Conservation (phyloP, 2,329 filamentous ascomycete genomes). For the Calonectria hawksworthii region DNA sequence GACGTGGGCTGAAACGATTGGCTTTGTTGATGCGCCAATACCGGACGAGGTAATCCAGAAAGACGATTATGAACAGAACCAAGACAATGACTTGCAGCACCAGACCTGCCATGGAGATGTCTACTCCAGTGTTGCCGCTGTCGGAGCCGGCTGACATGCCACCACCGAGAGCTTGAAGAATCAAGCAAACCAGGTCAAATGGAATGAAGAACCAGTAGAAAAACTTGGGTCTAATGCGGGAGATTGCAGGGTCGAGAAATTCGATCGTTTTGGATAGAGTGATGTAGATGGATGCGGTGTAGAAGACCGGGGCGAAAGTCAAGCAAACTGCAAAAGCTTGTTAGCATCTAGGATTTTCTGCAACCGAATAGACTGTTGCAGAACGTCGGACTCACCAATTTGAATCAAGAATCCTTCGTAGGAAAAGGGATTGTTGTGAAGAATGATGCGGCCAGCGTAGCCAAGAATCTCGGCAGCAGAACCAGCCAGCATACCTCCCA, state of each 20-base stretch:
- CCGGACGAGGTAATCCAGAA: slow-evolving; percentile 64
- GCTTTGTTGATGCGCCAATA: slow-evolving; percentile 49
- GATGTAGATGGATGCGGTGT: slow-evolving; percentile 76
- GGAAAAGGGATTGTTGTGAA: slow-evolving; percentile 70
- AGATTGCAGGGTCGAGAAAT: slow-evolving; percentile 54
- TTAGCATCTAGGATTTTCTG: neutral
- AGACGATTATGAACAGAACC: slow-evolving; percentile 62
- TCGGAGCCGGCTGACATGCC: slow-evolving; percentile 62
- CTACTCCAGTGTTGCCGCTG: slow-evolving; percentile 52
- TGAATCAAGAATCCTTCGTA: slow-evolving; percentile 74
- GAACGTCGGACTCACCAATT: slow-evolving; percentile 61
- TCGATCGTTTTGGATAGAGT: slow-evolving; percentile 64
- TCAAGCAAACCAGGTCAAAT: slow-evolving; percentile 69
- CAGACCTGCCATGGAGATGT: slow-evolving; percentile 65
- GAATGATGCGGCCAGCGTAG: slow-evolving; percentile 71
- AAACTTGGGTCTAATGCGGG: slow-evolving; percentile 58
- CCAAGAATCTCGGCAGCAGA: slow-evolving; percentile 71
- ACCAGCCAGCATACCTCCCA: slow-evolving; percentile 67
- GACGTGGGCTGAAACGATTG: slow-evolving; percentile 44
- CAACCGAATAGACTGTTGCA: neutral
- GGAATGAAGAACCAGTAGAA: slow-evolving; percentile 66
- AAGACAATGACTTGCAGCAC: slow-evolving; percentile 71
- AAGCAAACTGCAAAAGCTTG: slow-evolving; percentile 63
- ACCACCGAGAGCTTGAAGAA: slow-evolving; percentile 70
- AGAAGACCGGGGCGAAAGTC: slow-evolving; percentile 62